phyloP scores from a whole-genome alignment of 805 yeast species.

The Starmera dryadoides region DNA sequence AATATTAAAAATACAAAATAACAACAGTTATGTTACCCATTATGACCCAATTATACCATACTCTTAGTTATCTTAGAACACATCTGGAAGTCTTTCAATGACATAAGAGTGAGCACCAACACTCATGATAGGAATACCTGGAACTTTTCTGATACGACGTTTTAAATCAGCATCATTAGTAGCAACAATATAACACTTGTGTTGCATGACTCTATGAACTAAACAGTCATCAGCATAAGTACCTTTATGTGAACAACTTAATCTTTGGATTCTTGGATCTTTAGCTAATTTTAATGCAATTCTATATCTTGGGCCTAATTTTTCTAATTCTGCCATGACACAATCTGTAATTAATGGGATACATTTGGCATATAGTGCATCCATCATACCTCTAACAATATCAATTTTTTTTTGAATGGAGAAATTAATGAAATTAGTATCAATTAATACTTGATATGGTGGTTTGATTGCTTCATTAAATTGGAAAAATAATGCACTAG shows the following conservation, averaged over 20 bases:
- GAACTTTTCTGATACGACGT: conserved; percentile 89
- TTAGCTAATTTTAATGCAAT: conserved; percentile 89
- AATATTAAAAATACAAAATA: no score
- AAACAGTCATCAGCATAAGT: conserved; percentile 98
- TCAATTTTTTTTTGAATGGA: conserved; percentile 95
- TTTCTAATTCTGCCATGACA: conserved; percentile 96
- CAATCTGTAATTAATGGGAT: conserved; percentile 95
- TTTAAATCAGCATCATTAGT: conserved; percentile 97
- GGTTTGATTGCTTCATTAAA: conserved; percentile 92
- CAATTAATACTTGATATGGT: conserved; percentile 94
- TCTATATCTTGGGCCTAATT: conserved; percentile 89
- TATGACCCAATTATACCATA: no score
- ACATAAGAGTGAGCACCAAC: conserved; percentile 92
- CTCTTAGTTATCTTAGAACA: conserved; percentile 54
- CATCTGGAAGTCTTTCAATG: conserved; percentile 92
- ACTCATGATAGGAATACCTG: conserved; percentile 95
- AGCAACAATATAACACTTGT: conserved; percentile 95
- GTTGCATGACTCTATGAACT: conserved; percentile 89
- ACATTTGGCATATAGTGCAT: conserved; percentile 87
- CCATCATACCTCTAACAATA: conserved; percentile 96
- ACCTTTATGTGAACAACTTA: conserved; percentile 89
- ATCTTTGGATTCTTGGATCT: conserved; percentile 84
- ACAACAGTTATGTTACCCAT: no score
- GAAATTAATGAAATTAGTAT: conserved; percentile 95
- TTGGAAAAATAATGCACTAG: conserved; percentile 92